Base-by-base conservation (phyloP, 1,284 basidiomycete genomes). In the Wallemia ichthyophaga region DNA sequence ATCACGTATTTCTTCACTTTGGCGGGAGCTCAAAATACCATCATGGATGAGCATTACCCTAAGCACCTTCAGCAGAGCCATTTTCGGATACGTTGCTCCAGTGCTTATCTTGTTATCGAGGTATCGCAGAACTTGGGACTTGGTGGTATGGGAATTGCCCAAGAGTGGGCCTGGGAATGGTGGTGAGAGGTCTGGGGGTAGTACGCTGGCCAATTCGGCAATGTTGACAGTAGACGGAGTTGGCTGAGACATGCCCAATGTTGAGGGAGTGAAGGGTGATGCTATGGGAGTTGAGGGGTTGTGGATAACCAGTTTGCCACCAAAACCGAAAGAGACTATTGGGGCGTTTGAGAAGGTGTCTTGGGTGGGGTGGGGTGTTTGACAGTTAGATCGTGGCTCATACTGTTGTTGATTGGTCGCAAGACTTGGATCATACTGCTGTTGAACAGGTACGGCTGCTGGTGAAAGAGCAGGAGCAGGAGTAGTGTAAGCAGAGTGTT, bases 271-370 rank as follows among this genome's bases (percentile, higher is more conserved):
- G 37, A 48, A 48, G 7, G 37, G 37, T 21, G 37, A 48, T 3
- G 11, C 37, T 11, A 15, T 11, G 9, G 11, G 9, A 15, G 13
- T 15, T 48, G 37, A 48, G 82, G 69, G 86, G 73, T 91, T 91
- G 67, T 83, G 87, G 5, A 83, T 82, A 13, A 91, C 75, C 58
- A 92, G 66, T 65, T 81, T 82, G 15, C 88, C 89, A 26, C 85
- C 85, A 66, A 89, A 88, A 0, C 89, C 89, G 65, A 94, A 92
- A 61, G 78, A 81, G 59, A 89, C 74, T 21, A 92, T 73, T 0
- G 88, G 89, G 1, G 82, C 78, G 54, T 80, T 66, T 21, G 37
- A 48, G 25, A 7, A 27, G 19, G 19, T 25, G 25, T 25, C 55
- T 9, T 25, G 53, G 53, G 21, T 7, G 7, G n/a, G 7, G 53